Base-by-base conservation (phyloP, 176 grass and related monocot genomes). In the Saccharum officinarum region DNA sequence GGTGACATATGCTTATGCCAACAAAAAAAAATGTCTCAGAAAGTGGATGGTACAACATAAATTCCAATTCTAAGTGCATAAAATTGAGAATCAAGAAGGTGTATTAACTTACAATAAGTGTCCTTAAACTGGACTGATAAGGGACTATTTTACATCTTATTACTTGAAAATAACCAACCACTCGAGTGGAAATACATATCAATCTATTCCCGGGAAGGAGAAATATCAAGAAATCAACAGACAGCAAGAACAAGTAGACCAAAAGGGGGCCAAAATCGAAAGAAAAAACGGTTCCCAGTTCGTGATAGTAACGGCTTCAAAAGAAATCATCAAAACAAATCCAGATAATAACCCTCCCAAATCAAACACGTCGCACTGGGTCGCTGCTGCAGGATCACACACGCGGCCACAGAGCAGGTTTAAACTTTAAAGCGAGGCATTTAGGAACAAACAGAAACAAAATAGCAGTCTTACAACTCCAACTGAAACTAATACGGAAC, bases 301-400 rank as follows among this genome's bases (percentile, higher is more conserved):
- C 6, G 71, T 72, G 55, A 22, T 42, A 71, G 10, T 23, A 41
- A n/a, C 57, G 22, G 16, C 31, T 20, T 7, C 1, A 36, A 83
- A 69, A 63, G 2, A 71, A 77, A 77, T 10, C 49, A 80, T 59
- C 46, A 17, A 30, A 38, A 77, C 41, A 82, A 83, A 90, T 75
- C 80, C 16, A 90, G 57, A 69, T 18, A 74, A 23, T n/a, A n/a
- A n/a, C 13, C 70, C 50, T 11, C 40, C 5, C 3, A 4, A 50
- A 25, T 30, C 26, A 44, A 82, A 80, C 42, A 79, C 31, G 10
- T 57, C 54, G 18, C 81, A 76, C 71, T 87, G 69, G 22, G 8
- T 1, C 17, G 37, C 28, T 40, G 34, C 28, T 61, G 26, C 42
- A 57, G 78, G 76, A 84, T 80, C 76, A 71, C 40, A 54, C 49